These are phyloP conservation scores for Thinopyrum elongatum DNA, from an alignment of 176 grass and related monocot species.

Conservation along the genomic window DNA sequence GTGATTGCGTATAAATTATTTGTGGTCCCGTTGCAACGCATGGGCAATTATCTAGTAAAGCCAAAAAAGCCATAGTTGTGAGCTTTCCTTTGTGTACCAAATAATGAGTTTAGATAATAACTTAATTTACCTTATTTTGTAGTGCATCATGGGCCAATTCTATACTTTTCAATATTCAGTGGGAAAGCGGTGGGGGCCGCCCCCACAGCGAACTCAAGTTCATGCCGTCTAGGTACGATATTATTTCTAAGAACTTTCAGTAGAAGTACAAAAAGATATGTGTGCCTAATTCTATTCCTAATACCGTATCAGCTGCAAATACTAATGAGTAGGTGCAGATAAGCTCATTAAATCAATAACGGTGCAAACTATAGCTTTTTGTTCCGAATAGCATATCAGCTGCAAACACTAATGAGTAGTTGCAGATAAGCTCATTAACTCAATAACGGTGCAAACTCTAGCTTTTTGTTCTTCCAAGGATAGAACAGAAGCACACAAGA, in stretches of 20 bases:
- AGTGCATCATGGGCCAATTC: background rate
- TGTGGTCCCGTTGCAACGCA: too few relatives aligned
- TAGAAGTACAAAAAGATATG: background rate
- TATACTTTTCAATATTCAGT: background rate
- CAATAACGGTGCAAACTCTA: background rate
- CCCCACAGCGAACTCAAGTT: background rate
- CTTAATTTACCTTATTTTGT: background rate
- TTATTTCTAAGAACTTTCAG: conserved; percentile 1
- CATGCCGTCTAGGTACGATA: background rate
- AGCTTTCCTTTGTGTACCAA: conserved; percentile 3
- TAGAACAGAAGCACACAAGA: background rate
- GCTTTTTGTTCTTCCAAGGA: background rate
- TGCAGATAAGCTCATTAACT: background rate
- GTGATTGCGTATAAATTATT: too few relatives aligned
- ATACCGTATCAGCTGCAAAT: background rate
- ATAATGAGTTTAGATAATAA: background rate
- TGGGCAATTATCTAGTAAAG: background rate
- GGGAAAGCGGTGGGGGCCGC: too few relatives aligned
- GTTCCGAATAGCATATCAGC: background rate
- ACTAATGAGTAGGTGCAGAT: background rate
- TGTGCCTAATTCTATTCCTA: background rate
- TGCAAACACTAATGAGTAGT: background rate
- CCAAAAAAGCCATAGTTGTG: background rate
- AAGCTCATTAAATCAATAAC: background rate
- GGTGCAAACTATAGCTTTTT: background rate